A percentile compares a stretch with the other conserved stretches of the same genome.
Conservation (phyloP, 495 filamentous ascomycete species). For the Xylaria nigripes region DNA sequence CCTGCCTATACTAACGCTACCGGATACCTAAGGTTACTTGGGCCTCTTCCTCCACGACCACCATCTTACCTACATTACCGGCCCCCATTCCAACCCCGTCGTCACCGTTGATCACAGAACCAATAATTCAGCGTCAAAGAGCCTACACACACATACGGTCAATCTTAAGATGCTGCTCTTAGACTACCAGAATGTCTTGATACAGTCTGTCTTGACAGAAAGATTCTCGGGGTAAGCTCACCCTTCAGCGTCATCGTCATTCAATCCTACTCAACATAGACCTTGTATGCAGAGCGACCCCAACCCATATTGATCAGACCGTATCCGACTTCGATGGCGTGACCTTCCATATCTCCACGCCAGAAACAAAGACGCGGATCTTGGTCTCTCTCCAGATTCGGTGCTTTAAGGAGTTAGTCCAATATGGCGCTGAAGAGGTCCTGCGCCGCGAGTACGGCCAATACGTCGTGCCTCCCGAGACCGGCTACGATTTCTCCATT, state of each 20-base stretch:
- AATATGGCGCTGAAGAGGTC: constrained; percentile 86
- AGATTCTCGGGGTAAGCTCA: constrained; percentile 73
- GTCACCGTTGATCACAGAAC: constrained; percentile 9
- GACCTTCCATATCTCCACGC: constrained; percentile 94
- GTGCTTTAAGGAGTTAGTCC: constrained; percentile 85
- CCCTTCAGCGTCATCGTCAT: constrained; percentile 7
- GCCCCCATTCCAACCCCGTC: constrained; percentile 12
- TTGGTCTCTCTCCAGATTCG: constrained; percentile 86
- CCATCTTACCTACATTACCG: neutral
- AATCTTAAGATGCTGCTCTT: constrained; percentile 75
- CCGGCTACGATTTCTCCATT: constrained; percentile 90
- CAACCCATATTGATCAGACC: constrained; percentile 87
- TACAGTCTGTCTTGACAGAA: constrained; percentile 91
- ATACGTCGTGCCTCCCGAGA: constrained; percentile 80
- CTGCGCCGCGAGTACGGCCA: constrained; percentile 89
- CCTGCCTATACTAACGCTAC: too few species aligned
- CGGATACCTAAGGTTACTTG: neutral
- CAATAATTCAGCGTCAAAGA: constrained; percentile 9
- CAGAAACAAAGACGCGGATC: constrained; percentile 84
- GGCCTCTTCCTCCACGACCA: neutral
- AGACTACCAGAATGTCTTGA: constrained; percentile 97
- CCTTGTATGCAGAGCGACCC: constrained; percentile 55
- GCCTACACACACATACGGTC: constrained; percentile 9
- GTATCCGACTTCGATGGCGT: constrained; percentile 98
- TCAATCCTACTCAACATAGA: neutral